Evolutionary conservation across 306 rosid species (phyloP).

Genomic region (Fragaria iinumae): DNA sequence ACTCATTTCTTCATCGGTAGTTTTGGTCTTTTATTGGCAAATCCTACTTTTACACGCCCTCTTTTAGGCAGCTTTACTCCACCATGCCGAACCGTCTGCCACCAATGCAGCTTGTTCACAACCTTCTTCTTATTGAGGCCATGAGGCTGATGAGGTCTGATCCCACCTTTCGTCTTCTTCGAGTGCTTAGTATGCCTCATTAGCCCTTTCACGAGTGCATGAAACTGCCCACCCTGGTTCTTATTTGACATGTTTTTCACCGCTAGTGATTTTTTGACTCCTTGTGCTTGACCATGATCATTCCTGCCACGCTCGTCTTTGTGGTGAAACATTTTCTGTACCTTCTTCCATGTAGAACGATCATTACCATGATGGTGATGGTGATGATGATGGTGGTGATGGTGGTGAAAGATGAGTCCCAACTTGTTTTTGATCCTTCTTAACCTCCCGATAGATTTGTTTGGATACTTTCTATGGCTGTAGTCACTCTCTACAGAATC

Average conservation of each 20-base stretch:
- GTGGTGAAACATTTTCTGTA: constrained; percentile 38
- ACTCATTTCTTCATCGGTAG: constrained; percentile 16
- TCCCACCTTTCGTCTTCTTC: constrained; percentile 30
- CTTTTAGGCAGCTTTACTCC: constrained; percentile 47
- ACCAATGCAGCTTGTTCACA: constrained; percentile 45
- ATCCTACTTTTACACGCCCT: constrained; percentile 45
- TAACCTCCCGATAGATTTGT: constrained; percentile 41
- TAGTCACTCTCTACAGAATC: background rate
- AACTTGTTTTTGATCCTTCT: constrained; percentile 60
- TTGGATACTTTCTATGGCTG: constrained; percentile 13
- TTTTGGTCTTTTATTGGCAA: constrained; percentile 34
- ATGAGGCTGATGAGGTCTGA: constrained; percentile 20
- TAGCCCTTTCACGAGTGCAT: constrained; percentile 55
- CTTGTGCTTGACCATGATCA: constrained; percentile 12
- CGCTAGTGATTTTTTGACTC: constrained; percentile 27
- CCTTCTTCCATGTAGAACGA: constrained; percentile 43
- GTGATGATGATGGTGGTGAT: constrained; percentile 63
- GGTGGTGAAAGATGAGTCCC: constrained; percentile 76
- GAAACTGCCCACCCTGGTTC: constrained; percentile 53
- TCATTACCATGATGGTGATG: constrained; percentile 29
- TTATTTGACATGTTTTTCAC: constrained; percentile 17
- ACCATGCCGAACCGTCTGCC: constrained; percentile 39
- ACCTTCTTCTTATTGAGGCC: constrained; percentile 16
- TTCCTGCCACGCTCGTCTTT: constrained; percentile 14
- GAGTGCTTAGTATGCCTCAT: constrained; percentile 44